Evolutionary conservation across 23 red algal genomes (phyloP), one percentile per base, ranked within the genome.

Genomic region (Gracilariopsis chorda): DNA sequence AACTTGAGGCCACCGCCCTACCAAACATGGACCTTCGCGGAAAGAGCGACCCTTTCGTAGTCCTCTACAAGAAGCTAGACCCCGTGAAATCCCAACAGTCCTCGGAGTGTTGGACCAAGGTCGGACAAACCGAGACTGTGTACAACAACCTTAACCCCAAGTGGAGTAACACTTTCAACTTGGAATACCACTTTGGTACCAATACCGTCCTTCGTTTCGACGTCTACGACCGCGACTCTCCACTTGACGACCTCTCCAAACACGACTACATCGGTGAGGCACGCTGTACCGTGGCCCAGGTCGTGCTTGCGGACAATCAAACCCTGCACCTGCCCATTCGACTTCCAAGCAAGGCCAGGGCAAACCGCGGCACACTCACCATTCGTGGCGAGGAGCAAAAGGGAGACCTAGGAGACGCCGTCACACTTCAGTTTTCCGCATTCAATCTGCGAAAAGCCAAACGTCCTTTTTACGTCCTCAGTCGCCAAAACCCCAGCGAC

Each of bases 301-400:
- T 80, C 47, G 58, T 90, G 3, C 72, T 90, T 25, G 86, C 86
- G 27, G 86, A 90, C 29, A 80, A 90, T 51, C 71, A 90, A 41
- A 46, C 44, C 4, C 53, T 90, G 13, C 21, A 51, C 32, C 11
- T 61, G 11, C 83, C 57, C 8, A 52, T 88, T 1, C 57, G 33
- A 6, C 62, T 43, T 29, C 3, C 33, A 33, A 43, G 28, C 43
- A 68, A 67, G 53, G 35, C 23, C 52, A 32, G 51, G n/a, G 59
- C 36, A 36, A 51, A 80, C 32, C 48, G 45, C 55, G 86, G 86
- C 42, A 19, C 45, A 25, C 74, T 90, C 28, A 80, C 62, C 73
- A 72, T 90, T 59, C 86, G 86, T 34, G 73, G 71, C 59, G 86
- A 90, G 86, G 86, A 80, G 59, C 59, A 80, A 24, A 90, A 80